Percentiles rank a stretch among this genome's conserved stretches.
These are phyloP conservation scores for Fraxinus xanthoxyloides DNA, from an alignment of 305 asterid species.

Conservation along the genomic window DNA sequence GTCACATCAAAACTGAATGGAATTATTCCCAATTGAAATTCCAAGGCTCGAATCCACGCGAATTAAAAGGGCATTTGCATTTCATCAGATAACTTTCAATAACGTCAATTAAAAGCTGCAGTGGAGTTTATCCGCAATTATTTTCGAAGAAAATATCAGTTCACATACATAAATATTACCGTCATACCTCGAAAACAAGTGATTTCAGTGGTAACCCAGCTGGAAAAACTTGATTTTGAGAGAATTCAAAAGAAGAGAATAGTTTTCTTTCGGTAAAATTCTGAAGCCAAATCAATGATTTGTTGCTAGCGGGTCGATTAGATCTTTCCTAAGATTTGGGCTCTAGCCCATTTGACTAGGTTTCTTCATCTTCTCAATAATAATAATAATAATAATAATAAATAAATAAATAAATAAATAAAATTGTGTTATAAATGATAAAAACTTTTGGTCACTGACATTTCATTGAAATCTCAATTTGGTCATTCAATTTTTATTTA, in stretches of 20 bases:
- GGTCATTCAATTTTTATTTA: too few relatives aligned
- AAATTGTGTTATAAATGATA: too few relatives aligned
- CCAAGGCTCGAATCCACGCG: neutral
- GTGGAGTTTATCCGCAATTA: neutral
- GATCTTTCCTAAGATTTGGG: neutral
- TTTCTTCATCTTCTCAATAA: too few relatives aligned
- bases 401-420: too few relatives aligned
- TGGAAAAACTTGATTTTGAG: neutral
- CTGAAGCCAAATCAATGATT: neutral
- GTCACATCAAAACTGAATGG: neutral
- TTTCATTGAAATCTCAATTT: too few relatives aligned
- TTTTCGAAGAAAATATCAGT: neutral
- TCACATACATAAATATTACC: neutral
- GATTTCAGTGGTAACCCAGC: neutral
- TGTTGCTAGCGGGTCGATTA: neutral
- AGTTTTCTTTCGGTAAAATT: neutral
- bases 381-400: too few relatives aligned
- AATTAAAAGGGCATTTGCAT: neutral
- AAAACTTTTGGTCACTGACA: too few relatives aligned
- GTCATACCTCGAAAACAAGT: neutral
- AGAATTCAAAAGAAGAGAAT: neutral
- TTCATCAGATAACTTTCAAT: neutral
- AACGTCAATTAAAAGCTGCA: neutral
- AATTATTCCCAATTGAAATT: neutral
- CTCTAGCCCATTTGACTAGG: neutral